A percentile compares a stretch with the other conserved stretches of the same genome.
These are phyloP conservation scores for Bacterosira constricta DNA, from an alignment of 108 stramenopile genomes.

Conservation along the genomic window DNA sequence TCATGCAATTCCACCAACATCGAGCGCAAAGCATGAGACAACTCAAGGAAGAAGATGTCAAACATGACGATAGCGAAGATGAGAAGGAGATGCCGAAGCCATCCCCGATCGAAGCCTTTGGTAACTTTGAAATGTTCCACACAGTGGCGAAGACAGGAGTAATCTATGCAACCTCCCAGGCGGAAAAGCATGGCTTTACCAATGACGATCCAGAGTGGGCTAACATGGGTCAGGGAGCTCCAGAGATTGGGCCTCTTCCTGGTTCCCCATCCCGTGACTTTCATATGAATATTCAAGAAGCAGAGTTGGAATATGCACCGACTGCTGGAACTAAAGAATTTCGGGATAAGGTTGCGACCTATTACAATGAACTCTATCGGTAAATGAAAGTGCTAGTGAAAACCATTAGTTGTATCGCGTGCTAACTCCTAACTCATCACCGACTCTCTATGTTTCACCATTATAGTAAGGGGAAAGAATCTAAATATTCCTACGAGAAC, in stretches of 20 bases:
- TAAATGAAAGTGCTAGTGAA: background rate
- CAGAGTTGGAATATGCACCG: constrained; percentile 54
- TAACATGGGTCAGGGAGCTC: constrained; percentile 54
- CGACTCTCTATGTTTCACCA: constrained; percentile 11
- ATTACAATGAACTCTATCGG: constrained; percentile 22
- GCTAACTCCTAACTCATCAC: too few species aligned
- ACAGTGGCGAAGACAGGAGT: constrained; percentile 56
- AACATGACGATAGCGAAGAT: constrained; percentile 9
- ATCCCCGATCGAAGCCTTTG: background rate
- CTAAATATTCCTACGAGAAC: constrained; percentile 50
- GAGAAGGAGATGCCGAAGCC: background rate
- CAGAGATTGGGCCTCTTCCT: constrained; percentile 45
- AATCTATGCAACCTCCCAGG: constrained; percentile 52
- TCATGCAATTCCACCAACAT: constrained; percentile 31
- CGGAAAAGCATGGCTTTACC: constrained; percentile 22
- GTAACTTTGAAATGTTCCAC: constrained; percentile 44
- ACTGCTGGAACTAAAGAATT: constrained; percentile 13
- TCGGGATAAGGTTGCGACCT: background rate
- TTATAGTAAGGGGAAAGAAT: constrained; percentile 49
- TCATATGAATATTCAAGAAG: constrained; percentile 41
- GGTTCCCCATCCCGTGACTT: constrained; percentile 48
- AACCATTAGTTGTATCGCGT: too few species aligned
- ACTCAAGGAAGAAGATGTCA: background rate
- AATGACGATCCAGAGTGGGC: constrained; percentile 24
- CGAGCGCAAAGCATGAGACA: background rate